Evolutionary conservation across 257 asterid genomes (phyloP), one percentile per base, ranked within the genome.

Genomic region (Nicotiana knightiana): DNA sequence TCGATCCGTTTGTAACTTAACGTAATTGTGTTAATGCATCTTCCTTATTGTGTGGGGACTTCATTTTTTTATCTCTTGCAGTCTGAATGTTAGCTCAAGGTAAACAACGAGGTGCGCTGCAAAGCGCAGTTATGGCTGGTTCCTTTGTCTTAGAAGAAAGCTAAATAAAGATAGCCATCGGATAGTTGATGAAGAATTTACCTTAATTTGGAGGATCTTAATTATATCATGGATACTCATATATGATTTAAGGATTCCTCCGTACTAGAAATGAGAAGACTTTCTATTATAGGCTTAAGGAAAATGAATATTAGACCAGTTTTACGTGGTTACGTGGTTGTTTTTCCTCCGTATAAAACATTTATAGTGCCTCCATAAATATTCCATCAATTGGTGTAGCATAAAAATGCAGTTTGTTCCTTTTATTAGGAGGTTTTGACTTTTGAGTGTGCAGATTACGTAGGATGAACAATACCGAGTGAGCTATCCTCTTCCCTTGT

Each of bases 171-270:
- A 71, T 21, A 12, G 12, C 59, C 78, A 71, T 43, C 13, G 18
- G 59, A 24, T 71, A 71, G 78, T 71, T 71, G 78, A 73, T 46
- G 39, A 46, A 24, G 79, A 73, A 24, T 48, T 48, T 70, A 57
- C 39, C 62, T 46, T 71, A 46, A 46, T 71, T 43, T 43, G 78
- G 59, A 70, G 58, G 35, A 70, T 70, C 58, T 70, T 21, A 71
- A 17, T 24, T 24, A 46, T 71, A 55, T 71, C 61, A 71, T 13
- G 37, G 37, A 71, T 71, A 71, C 21, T 71, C 39, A 46, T 46
- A 46, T 46, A 71, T 71, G 61, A 71, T 71, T 43, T 46, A 71
- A 12, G 57, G 79, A 71, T 71, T 71, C 26, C 28, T 26, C 61
- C 37, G 15, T 71, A 24, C 61, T 73, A 46, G 59, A 71, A 73